Conservation (phyloP, 768 basidiomycete genomes). For the Sistotremastrum niveocremeum region DNA sequence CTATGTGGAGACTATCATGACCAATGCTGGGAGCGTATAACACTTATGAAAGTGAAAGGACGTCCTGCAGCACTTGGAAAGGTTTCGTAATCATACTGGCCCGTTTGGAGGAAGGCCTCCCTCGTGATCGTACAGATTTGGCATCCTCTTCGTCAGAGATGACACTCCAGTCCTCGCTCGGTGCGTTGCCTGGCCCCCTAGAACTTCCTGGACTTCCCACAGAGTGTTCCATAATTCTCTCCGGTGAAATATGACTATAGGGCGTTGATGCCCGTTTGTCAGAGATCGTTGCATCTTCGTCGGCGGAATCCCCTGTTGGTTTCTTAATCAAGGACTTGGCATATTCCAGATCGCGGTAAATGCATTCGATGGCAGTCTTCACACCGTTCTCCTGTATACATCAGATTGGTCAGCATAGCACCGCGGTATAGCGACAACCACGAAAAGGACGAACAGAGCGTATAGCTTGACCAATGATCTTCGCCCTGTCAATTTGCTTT, state of each 20-base stretch:
- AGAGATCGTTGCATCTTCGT: conserved; percentile 18
- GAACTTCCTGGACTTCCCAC: conserved; percentile 28
- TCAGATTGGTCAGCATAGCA: neutral
- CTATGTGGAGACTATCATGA: too few relatives aligned
- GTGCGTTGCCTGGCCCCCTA: conserved; percentile 36
- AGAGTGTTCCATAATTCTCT: conserved; percentile 7
- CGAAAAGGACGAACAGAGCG: conserved; percentile 40
- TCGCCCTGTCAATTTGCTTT: conserved; percentile 82
- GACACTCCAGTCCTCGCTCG: conserved; percentile 81
- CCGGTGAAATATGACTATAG: conserved; percentile 3
- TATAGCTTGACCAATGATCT: conserved; percentile 74
- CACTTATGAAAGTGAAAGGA: conserved; percentile 20
- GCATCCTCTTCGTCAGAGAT: conserved; percentile 64
- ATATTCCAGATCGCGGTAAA: conserved; percentile 94
- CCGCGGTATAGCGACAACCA: neutral
- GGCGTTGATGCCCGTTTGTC: conserved; percentile 11
- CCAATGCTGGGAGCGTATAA: too few relatives aligned
- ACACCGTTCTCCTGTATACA: conserved; percentile 84
- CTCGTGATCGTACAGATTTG: conserved; percentile 12
- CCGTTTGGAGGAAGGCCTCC: conserved; percentile 32
- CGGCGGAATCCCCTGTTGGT: conserved; percentile 11
- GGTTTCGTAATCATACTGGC: conserved; percentile 50
- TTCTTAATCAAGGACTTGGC: conserved; percentile 78
- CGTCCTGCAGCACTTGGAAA: conserved; percentile 47
- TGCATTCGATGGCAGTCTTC: conserved; percentile 80